Evolutionary conservation across 257 asterid species (phyloP).

Genomic region (Linaria vulgaris): DNA sequence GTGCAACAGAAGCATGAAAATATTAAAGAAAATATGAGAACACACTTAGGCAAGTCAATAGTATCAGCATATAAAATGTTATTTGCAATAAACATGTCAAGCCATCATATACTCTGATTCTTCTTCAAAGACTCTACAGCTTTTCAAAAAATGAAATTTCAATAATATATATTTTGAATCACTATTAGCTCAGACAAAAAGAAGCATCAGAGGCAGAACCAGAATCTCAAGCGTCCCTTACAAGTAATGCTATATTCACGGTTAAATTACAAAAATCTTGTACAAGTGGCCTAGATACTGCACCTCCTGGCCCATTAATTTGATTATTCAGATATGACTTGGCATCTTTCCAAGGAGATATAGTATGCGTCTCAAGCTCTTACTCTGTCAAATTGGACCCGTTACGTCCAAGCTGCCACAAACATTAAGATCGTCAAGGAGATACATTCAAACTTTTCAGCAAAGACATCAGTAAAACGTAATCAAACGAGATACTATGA

Average conservation of each 20-base stretch:
- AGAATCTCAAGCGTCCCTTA: constrained; percentile 1
- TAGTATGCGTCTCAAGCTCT: constrained; percentile 86
- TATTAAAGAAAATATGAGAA: no score
- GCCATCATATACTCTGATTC: neutral
- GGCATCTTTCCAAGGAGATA: constrained; percentile 86
- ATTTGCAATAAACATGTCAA: neutral
- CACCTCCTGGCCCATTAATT: constrained; percentile 45
- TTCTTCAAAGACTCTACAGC: constrained; percentile 17
- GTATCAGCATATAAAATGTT: neutral
- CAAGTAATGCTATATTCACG: no score
- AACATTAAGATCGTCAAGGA: constrained; percentile 24
- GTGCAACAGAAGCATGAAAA: constrained; percentile 3
- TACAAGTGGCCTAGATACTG: constrained; percentile 57
- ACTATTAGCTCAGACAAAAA: no score
- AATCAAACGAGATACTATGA: no score
- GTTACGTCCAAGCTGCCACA: constrained; percentile 72
- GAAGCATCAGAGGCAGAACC: no score
- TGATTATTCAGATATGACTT: constrained; percentile 52
- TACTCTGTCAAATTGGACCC: constrained; percentile 84
- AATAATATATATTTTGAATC: no score
- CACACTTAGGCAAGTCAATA: no score
- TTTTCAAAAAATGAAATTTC: neutral
- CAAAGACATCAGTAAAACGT: constrained; percentile 14
- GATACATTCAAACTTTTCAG: constrained; percentile 16
- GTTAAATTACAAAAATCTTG: constrained; percentile 43